Evolutionary conservation across 345 rosid genomes (phyloP).

Genomic region (Arabis alpina): DNA sequence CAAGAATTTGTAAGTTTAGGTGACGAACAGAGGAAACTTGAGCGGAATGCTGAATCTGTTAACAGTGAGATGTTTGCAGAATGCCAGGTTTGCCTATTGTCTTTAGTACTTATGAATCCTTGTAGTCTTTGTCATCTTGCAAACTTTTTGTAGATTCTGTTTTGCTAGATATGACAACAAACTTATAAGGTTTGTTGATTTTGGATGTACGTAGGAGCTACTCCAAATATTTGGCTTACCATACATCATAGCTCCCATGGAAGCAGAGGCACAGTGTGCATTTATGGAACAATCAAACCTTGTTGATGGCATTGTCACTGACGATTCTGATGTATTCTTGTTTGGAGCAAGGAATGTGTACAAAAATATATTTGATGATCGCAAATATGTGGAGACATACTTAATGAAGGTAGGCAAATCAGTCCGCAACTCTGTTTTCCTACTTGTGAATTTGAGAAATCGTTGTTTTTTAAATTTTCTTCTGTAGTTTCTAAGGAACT

Average conservation of each 20-base stretch:
- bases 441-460: constrained; percentile 9
- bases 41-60: constrained; percentile 91
- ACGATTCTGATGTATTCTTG: constrained; percentile 93
- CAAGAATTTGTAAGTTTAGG: constrained; percentile 66
- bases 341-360: constrained; percentile 90
- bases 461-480: neutral
- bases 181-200: neutral
- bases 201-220: constrained; percentile 65
- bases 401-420: constrained; percentile 69
- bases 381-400: constrained; percentile 97
- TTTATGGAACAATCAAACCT: constrained; percentile 80
- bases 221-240: constrained; percentile 98
- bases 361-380: constrained; percentile 96
- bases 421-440: neutral
- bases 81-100: constrained; percentile 67
- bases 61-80: constrained; percentile 94
- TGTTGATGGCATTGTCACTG: constrained; percentile 97
- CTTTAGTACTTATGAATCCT: constrained; percentile 20
- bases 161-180: neutral
- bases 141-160: neutral
- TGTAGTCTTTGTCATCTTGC: neutral
- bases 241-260: constrained; percentile 96
- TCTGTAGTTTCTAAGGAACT: constrained; percentile 6
- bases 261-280: constrained; percentile 99
- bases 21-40: constrained; percentile 86